These are phyloP conservation scores for Sanghuangporus baumii DNA, from an alignment of 1,284 basidiomycete genomes.

Conservation along the genomic window DNA sequence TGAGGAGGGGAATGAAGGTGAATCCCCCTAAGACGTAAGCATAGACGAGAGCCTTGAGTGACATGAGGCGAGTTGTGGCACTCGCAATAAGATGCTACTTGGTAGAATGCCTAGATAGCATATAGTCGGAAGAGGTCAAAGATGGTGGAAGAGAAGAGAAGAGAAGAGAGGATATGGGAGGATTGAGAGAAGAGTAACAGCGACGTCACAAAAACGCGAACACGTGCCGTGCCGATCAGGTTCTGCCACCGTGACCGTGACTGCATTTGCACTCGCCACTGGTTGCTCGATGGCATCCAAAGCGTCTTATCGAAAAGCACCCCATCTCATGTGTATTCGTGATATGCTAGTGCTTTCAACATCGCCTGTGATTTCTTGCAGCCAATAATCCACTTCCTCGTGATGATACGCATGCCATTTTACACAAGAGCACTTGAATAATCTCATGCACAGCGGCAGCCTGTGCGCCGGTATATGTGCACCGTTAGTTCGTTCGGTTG, in stretches of 20 bases:
- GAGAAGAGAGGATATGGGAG: background rate
- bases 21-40: slow-evolving; percentile 85
- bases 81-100: background rate
- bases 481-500: background rate
- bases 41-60: slow-evolving; percentile 62
- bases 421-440: background rate
- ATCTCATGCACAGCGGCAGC: background rate
- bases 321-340: too few species aligned
- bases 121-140: background rate
- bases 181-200: background rate
- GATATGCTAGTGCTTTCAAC: too few species aligned
- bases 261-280: too few species aligned
- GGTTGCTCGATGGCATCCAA: too few species aligned
- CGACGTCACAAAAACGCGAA: slow-evolving; percentile 1
- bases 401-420: background rate
- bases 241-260: too few species aligned
- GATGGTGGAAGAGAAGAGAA: background rate
- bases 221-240: background rate
- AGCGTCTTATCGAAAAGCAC: too few species aligned
- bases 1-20: slow-evolving; percentile 75
- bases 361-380: too few species aligned
- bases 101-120: background rate
- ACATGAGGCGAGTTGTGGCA: slow-evolving; percentile 34
- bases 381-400: background rate
- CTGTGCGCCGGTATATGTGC: too few species aligned